These are phyloP conservation scores for Zopfochytrium polystomum DNA, from an alignment of 371 early-diverging fungal genomes.

Conservation along the genomic window DNA sequence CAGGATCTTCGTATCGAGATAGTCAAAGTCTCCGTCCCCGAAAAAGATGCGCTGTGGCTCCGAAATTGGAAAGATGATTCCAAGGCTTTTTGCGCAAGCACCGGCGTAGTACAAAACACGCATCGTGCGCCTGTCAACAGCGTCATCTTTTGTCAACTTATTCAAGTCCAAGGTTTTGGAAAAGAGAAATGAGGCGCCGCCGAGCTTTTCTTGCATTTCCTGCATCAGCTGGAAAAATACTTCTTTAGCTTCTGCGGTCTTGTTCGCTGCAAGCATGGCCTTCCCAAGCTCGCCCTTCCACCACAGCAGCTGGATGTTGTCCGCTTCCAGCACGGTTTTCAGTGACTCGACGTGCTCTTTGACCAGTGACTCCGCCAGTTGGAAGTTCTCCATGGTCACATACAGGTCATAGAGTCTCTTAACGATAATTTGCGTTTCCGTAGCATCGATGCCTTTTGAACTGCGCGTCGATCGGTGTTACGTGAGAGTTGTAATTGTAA, in stretches of 20 bases:
- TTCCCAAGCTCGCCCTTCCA: background rate
- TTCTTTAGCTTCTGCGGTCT: background rate
- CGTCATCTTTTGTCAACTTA: too few species aligned
- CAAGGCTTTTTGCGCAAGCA: too few species aligned
- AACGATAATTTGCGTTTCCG: background rate
- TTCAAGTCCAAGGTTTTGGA: too few species aligned
- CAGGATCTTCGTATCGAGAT: background rate
- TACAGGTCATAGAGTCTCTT: background rate
- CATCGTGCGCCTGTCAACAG: too few species aligned
- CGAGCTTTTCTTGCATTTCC: too few species aligned
- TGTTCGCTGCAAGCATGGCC: background rate
- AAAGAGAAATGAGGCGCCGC: background rate
- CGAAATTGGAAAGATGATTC: too few species aligned
- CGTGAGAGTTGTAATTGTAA: too few species aligned
- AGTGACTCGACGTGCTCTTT: background rate
- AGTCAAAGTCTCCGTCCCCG: background rate
- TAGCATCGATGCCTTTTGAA: too few species aligned
- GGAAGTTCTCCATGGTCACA: background rate
- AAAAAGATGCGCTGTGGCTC: background rate
- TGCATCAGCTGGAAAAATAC: too few species aligned
- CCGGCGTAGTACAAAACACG: too few species aligned
- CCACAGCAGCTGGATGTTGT: background rate
- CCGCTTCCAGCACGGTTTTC: background rate
- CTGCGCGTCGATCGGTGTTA: too few species aligned
- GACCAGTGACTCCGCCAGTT: background rate